Evolutionary conservation across 2,329 filamentous ascomycete genomes (phyloP).

Genomic region (Iodosphaeria phyllophila): DNA sequence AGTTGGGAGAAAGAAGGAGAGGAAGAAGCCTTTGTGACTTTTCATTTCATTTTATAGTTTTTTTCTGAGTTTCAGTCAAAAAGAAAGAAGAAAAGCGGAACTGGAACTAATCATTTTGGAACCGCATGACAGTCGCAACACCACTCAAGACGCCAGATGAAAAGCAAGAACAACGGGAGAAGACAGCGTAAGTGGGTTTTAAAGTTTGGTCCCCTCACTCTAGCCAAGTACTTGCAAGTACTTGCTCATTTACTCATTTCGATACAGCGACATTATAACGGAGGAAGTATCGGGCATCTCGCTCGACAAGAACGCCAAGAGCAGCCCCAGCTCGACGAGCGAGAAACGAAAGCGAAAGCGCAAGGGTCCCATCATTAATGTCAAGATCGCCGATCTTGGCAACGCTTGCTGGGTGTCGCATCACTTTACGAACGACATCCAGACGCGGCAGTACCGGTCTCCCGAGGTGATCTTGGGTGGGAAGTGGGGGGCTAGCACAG

Average conservation of each 20-base stretch:
- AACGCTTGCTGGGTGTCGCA: constrained; percentile 98
- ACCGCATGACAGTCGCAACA: constrained; percentile 14
- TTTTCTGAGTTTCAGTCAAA: too few species aligned
- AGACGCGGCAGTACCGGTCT: constrained; percentile 91
- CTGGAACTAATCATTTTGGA: too few species aligned
- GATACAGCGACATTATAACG: constrained; percentile 62
- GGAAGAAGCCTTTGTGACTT: too few species aligned
- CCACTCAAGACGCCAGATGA: constrained; percentile 38
- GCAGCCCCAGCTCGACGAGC: constrained; percentile 22
- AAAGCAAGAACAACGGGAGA: constrained; percentile 69
- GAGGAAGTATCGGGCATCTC: constrained; percentile 91
- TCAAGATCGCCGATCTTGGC: constrained; percentile 96
- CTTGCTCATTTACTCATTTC: background rate
- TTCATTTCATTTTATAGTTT: too few species aligned
- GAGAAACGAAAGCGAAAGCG: constrained; percentile 47
- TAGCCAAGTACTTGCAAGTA: background rate
- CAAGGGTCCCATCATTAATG: constrained; percentile 56
- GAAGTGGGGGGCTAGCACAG: constrained; percentile 98
- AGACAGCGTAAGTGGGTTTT: constrained; percentile 59
- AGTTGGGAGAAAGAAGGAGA: too few species aligned
- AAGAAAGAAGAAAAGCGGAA: too few species aligned
- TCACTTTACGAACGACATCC: constrained; percentile 98
- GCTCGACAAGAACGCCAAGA: constrained; percentile 47
- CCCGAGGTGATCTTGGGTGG: constrained; percentile 91
- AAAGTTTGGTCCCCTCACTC: background rate